Base-by-base conservation (phyloP, 2,329 filamentous ascomycete genomes). In the Cyphellophora attinorum region DNA sequence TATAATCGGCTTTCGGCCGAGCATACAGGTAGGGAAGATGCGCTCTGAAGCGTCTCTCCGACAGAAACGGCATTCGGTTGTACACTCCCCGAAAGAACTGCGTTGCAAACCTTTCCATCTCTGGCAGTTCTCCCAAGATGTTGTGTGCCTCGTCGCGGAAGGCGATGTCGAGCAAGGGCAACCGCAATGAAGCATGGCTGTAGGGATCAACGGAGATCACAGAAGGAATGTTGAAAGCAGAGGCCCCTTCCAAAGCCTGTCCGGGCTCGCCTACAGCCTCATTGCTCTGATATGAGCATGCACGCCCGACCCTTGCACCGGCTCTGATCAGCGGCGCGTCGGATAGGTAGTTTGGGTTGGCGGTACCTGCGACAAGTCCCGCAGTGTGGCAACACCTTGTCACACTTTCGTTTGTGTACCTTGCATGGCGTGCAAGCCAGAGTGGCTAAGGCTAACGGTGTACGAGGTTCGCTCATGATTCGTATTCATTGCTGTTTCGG, bases 21-120 rank as follows among this genome's bases (percentile, higher is more conserved):
- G 6, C 17, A 13, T 5, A 21, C 18, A 17, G n/a, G 12, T 19
- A 19, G 11, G 14, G 12, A 16, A n/a, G 3, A 29, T 25, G 8
- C 8, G 8, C 21, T n/a, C 8, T 3, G 14, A 19, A 34, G 17
- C 19, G 14, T 6, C 19, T 12, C 17, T 38, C 34, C 11, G 35
- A 34, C 11, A 38, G 15, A 8, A 38, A 15, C 11, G 31, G 31
- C 4, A 38, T 18, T 6, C 25, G 16, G 12, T 18, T 13, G 8
- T 16, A 34, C 16, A 28, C 17, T 4, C 30, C 34, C 6, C 6
- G 21, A 16, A 38, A 38, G 18, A 27, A 38, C 16, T 25, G 21
- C n/a, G 8, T 8, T 8, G n/a, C 21, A n/a, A 25, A 8, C 21
- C n/a, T n/a, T n/a, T 25, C 21, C 8, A 25, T 25, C 21, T 25